These are phyloP conservation scores for Syzygium aromaticum DNA, from an alignment of 345 rosid species.

Conservation along the genomic window DNA sequence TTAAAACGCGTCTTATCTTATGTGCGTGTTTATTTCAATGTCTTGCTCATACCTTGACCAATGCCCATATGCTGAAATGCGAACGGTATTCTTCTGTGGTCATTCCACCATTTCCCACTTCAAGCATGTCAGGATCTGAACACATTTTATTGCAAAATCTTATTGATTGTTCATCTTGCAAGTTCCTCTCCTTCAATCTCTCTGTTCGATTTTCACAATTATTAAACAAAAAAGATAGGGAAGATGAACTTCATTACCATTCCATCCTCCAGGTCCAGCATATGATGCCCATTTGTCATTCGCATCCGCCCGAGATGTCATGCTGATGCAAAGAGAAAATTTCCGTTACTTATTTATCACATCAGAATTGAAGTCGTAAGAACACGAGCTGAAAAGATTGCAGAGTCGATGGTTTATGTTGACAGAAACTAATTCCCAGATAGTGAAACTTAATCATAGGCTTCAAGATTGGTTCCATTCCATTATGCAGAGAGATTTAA, in stretches of 20 bases:
- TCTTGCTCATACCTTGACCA: slow-evolving; percentile 29
- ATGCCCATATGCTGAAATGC: slow-evolving; percentile 72
- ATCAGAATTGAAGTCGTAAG: not conserved
- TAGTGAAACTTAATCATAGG: not conserved
- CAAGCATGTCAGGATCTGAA: slow-evolving; percentile 74
- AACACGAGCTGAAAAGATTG: not conserved
- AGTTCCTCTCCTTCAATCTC: not conserved
- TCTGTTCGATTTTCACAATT: not conserved
- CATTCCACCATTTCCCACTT: slow-evolving; percentile 75
- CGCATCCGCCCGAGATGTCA: slow-evolving; percentile 39
- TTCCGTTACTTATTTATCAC: not conserved
- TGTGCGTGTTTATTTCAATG: not conserved
- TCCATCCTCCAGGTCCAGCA: slow-evolving; percentile 69
- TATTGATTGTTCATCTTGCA: not conserved
- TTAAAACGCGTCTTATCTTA: not conserved
- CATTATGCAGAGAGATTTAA: not conserved
- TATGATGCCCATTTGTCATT: slow-evolving; percentile 58
- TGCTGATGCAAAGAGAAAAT: slow-evolving; percentile 13
- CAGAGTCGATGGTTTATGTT: not conserved
- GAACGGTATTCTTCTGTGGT: slow-evolving; percentile 49
- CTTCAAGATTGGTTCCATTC: not conserved
- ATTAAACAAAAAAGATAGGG: not conserved
- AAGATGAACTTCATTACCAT: slow-evolving; percentile 20
- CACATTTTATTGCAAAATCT: not conserved
- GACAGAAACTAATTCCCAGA: not conserved